Percentiles rank a stretch among this genome's conserved stretches.
Conservation (phyloP, 164 flowering plant genomes). For the Chimonanthus praecox region DNA sequence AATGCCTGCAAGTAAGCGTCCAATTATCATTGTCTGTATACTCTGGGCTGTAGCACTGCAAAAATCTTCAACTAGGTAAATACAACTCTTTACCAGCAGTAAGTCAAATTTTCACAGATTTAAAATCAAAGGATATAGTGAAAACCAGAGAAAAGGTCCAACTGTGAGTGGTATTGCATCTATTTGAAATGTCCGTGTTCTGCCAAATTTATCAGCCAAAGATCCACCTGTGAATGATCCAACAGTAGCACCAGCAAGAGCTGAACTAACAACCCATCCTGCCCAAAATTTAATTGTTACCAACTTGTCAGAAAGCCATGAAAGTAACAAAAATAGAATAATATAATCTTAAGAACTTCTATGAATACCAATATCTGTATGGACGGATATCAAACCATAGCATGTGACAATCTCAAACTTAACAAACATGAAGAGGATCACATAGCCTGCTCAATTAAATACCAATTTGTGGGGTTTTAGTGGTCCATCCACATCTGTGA, state of each 20-base stretch:
- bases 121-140: neutral
- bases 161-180: conserved; percentile 86
- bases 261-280: conserved; percentile 96
- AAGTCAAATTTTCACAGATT: neutral
- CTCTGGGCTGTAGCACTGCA: conserved; percentile 83
- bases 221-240: conserved; percentile 97
- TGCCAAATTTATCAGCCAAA: conserved; percentile 94
- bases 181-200: conserved; percentile 79
- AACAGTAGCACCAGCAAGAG: conserved; percentile 91
- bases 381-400: neutral
- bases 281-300: conserved; percentile 8
- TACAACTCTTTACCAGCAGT: neutral
- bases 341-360: neutral
- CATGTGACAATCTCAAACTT: neutral
- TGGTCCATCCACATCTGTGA: too few relatives aligned
- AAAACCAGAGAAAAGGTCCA: conserved; percentile 87
- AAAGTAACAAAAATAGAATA: too few relatives aligned
- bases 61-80: conserved; percentile 14
- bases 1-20: conserved; percentile 90
- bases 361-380: neutral
- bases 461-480: too few relatives aligned
- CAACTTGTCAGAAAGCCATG: neutral
- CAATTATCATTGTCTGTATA: conserved; percentile 84
- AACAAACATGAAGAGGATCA: neutral
- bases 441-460: too few relatives aligned